Percentiles rank a stretch among this genome's conserved stretches.
These are phyloP conservation scores for Leishmania turanica DNA, from an alignment of 208 protist species.

Conservation along the genomic window DNA sequence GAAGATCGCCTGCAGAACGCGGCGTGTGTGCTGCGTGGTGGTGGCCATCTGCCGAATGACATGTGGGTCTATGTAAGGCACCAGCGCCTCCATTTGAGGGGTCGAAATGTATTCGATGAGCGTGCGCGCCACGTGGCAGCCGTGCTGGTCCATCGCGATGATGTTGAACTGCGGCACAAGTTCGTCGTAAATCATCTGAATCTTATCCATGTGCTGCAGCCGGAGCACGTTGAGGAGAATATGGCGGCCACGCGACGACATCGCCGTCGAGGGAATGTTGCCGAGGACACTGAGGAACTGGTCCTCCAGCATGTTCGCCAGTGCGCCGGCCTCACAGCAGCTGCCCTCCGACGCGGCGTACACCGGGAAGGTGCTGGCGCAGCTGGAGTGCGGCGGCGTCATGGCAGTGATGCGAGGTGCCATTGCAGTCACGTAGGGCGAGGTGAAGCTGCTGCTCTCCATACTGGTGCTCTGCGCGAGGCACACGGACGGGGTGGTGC, in stretches of 20 bases:
- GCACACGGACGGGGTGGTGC: conserved; percentile 10
- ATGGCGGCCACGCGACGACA: conserved; percentile 54
- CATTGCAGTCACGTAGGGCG: conserved; percentile 2
- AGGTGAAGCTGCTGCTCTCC: conserved; percentile 17
- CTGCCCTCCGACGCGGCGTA: conserved; percentile 19
- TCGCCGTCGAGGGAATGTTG: conserved; percentile 48
- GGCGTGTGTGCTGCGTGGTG: conserved; percentile 71
- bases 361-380: conserved; percentile 2
- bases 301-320: conserved; percentile 42
- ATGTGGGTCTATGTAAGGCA: conserved; percentile 41
- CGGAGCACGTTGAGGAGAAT: conserved; percentile 62
- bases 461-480: conserved; percentile 30
- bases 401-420: not conserved
- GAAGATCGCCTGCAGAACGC: conserved; percentile 75
- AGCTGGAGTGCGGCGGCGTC: not conserved
- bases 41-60: conserved; percentile 50
- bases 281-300: conserved; percentile 55
- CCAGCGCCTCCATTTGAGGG: conserved; percentile 46
- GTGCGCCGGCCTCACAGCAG: conserved; percentile 13
- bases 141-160: conserved; percentile 65
- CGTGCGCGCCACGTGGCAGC: conserved; percentile 72
- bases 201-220: conserved; percentile 61
- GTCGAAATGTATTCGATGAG: conserved; percentile 68
- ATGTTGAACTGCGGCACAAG: conserved; percentile 60
- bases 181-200: conserved; percentile 60